Base-by-base conservation (phyloP, 495 filamentous ascomycete species). In the Penicillium cataractarum region DNA sequence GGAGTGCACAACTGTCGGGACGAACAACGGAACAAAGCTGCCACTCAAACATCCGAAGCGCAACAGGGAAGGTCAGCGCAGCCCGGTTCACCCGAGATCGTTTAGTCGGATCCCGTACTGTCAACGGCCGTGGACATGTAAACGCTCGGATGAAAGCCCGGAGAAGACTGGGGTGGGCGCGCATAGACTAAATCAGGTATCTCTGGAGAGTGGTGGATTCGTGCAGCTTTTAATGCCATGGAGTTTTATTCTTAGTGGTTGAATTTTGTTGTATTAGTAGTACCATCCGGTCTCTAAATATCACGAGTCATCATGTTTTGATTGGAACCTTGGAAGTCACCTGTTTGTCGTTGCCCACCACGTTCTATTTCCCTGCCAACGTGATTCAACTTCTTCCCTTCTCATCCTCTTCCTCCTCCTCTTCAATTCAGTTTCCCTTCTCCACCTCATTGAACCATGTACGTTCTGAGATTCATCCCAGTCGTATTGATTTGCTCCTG, bases 81-180 rank as follows among this genome's bases (percentile, higher is more conserved):
- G 4, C n/a, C 29, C 15, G 29, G 6, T 15, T 35, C 31, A 21
- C 29, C 51, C 13, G 29, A 35, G 6, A 35, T 24, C 15, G 31
- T 64, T 35, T 62, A 68, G 50, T 10, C 61, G 55, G 54, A 68
- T 46, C 65, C 61, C 13, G 44, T 64, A 33, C 60, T 62, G 58
- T 51, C 40, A 17, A 60, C 60, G 60, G 61, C 63, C 15, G 21
- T 55, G 19, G 67, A 65, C 39, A 39, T 22, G 12, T 63, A 48
- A 58, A 17, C 9, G 29, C 29, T 29, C 27, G 13, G 4, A 3
- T 15, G 7, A 10, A 29, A 24, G 9, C 17, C 17, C 35, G 29
- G 27, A 22, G 31, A n/a, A 22, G 29, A 35, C 17, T 10, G 15
- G 29, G 27, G 49, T 29, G 49, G 10, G 13, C 24, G 31, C 22